A percentile compares a stretch with the other conserved stretches of the same genome.
phyloP scores from a whole-genome alignment of 495 filamentous ascomycete species.

The Sphaerosporella brunnea region DNA sequence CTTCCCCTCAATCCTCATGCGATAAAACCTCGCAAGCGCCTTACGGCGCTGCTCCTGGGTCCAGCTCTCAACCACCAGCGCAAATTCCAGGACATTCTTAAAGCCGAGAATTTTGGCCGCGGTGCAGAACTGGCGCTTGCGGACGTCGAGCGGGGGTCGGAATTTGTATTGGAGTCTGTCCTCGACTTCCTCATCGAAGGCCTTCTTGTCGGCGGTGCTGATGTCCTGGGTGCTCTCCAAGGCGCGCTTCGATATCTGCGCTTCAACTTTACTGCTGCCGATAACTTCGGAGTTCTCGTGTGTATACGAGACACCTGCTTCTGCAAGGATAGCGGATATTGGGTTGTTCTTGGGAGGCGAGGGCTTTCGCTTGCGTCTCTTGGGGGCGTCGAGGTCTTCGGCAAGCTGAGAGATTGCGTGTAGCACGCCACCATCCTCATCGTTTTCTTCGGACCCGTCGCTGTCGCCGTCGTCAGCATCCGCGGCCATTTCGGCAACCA shows the following conservation, averaged over 20 bases:
- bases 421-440: constrained; percentile 35
- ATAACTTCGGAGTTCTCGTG: constrained; percentile 95
- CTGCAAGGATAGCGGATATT: constrained; percentile 72
- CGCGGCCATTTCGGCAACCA: constrained; percentile 43
- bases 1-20: constrained; percentile 30
- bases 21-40: constrained; percentile 70
- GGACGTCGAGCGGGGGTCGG: constrained; percentile 56
- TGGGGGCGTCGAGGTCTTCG: constrained; percentile 25
- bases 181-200: constrained; percentile 24
- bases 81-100: constrained; percentile 60
- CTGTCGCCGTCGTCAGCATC: constrained; percentile 4
- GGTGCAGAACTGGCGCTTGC: constrained; percentile 69
- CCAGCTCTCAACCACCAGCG: constrained; percentile 82
- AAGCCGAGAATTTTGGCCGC: constrained; percentile 75
- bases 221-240: constrained; percentile 40
- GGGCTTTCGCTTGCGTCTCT: constrained; percentile 16
- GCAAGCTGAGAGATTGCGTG: constrained; percentile 64
- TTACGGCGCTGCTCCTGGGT: constrained; percentile 67
- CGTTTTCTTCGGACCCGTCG: constrained; percentile 1
- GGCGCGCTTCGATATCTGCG: constrained; percentile 56
- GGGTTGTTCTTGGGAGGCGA: constrained; percentile 41
- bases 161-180: constrained; percentile 43
- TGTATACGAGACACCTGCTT: constrained; percentile 83
- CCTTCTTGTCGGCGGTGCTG: constrained; percentile 27
- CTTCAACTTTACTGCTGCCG: constrained; percentile 71